A percentile compares a stretch with the other conserved stretches of the same genome.
Evolutionary conservation across 2,329 filamentous ascomycete genomes (phyloP).

Genomic region (Fusarium protoensiforme): DNA sequence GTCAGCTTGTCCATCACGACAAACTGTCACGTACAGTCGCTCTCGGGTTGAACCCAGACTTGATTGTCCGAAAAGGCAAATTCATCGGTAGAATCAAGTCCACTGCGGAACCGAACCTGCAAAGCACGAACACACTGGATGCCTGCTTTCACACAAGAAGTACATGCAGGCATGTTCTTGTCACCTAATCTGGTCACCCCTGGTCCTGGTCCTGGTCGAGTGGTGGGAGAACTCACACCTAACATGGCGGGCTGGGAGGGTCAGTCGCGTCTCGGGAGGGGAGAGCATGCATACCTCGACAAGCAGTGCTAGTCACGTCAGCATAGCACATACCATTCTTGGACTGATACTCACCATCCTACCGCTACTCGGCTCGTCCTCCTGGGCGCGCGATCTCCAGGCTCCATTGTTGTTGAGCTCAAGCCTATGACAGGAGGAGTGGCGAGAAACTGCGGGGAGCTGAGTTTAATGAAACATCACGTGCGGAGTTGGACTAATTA

Average conservation of each 20-base stretch:
- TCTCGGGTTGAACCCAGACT: neutral
- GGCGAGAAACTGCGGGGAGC: neutral
- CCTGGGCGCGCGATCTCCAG: neutral
- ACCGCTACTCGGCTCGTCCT: constrained; percentile 23
- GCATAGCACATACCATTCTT: neutral
- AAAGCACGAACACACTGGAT: constrained; percentile 28
- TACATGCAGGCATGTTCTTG: constrained; percentile 22
- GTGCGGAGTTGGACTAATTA: neutral
- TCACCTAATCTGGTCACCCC: constrained; percentile 13
- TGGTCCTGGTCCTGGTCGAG: neutral
- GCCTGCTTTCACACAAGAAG: constrained; percentile 20
- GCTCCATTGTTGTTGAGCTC: neutral
- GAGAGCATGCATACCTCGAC: neutral
- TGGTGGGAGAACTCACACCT: neutral
- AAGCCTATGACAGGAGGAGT: neutral
- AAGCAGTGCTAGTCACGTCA: neutral
- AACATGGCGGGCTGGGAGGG: neutral
- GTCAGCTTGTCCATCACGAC: neutral
- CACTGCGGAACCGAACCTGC: constrained; percentile 30
- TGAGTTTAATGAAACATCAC: neutral
- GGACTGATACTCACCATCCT: constrained; percentile 2
- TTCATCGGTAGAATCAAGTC: constrained; percentile 7
- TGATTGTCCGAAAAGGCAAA: neutral
- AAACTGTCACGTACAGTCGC: neutral
- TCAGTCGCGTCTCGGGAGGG: neutral